A percentile compares a stretch with the other conserved stretches of the same genome.
Evolutionary conservation across 2,329 filamentous ascomycete species (phyloP).

Genomic region (Teratosphaeria nubilosa): DNA sequence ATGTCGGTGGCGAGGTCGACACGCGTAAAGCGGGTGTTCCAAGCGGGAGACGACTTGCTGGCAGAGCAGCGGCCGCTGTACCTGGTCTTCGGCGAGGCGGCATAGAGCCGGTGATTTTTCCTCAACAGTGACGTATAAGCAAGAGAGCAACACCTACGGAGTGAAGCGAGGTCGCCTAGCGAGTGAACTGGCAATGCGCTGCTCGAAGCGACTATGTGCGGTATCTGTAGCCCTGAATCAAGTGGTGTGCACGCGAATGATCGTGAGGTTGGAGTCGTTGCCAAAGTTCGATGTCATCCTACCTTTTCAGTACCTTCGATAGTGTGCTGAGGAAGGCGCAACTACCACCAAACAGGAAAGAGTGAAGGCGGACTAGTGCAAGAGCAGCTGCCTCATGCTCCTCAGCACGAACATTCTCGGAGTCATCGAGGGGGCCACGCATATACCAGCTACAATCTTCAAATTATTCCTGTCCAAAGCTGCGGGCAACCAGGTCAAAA

Average conservation of each 20-base stretch:
- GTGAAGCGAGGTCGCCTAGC: not conserved
- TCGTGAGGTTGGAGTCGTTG: not conserved
- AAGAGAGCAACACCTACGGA: not conserved
- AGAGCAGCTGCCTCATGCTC: not conserved
- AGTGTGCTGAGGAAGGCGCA: not conserved
- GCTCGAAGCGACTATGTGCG: not conserved
- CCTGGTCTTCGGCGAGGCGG: conserved; percentile 3
- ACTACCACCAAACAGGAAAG: not conserved
- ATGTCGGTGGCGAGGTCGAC: conserved; percentile 4
- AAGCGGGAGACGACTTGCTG: conserved; percentile 18
- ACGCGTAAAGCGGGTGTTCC: conserved; percentile 14
- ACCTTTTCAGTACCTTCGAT: not conserved
- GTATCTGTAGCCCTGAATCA: not conserved
- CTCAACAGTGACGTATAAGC: not conserved
- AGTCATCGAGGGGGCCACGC: no score
- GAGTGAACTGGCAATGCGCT: not conserved
- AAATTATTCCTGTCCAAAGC: no score
- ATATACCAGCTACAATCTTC: no score
- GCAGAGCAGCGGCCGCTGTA: conserved; percentile 9
- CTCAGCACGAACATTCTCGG: no score
- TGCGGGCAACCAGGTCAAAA: no score
- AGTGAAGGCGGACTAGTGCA: not conserved
- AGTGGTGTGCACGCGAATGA: not conserved
- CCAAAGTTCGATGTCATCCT: not conserved
- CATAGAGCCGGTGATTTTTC: conserved; percentile 2